phyloP scores from a whole-genome alignment of 108 stramenopile species.

The Nitzschia sp. region DNA sequence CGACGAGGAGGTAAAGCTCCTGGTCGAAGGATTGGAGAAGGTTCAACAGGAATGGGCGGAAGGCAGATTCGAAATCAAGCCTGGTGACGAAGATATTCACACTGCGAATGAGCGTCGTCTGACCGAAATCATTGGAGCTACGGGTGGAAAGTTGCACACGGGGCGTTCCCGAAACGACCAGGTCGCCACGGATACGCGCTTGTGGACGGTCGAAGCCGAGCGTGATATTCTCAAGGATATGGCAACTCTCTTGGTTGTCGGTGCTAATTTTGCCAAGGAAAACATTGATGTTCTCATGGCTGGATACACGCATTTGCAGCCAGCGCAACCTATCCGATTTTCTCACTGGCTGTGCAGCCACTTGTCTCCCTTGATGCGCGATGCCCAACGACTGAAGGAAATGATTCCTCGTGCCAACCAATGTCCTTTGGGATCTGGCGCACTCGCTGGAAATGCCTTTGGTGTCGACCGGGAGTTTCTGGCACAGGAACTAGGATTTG shows the following conservation, averaged over 20 bases:
- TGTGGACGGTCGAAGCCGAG: conserved; percentile 93
- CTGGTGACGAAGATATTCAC: conserved; percentile 99
- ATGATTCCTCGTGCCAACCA: conserved; percentile 88
- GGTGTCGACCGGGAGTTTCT: conserved; percentile 95
- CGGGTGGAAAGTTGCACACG: conserved; percentile 97
- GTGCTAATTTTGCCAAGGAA: conserved; percentile 73
- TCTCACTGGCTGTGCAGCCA: conserved; percentile 98
- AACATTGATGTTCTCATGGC: conserved; percentile 96
- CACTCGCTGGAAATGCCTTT: conserved; percentile 98
- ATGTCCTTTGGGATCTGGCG: conserved; percentile 96
- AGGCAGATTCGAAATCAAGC: conserved; percentile 84
- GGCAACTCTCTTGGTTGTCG: conserved; percentile 69
- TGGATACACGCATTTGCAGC: conserved; percentile 99
- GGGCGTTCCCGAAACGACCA: conserved; percentile 97
- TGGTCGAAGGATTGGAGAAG: conserved; percentile 80
- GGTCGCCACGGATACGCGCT: conserved; percentile 96
- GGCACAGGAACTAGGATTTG: conserved; percentile 92
- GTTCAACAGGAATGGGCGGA: conserved; percentile 91
- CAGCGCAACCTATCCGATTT: conserved; percentile 96
- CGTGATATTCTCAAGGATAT: conserved; percentile 79
- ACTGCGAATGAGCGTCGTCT: conserved; percentile 99
- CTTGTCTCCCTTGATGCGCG: conserved; percentile 89
- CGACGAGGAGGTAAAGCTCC: conserved; percentile 69
- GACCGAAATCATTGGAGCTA: conserved; percentile 93
- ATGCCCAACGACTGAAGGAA: conserved; percentile 90